Conservation (phyloP, 805 yeast species). For the Saccharomycopsis synnaedendra region DNA sequence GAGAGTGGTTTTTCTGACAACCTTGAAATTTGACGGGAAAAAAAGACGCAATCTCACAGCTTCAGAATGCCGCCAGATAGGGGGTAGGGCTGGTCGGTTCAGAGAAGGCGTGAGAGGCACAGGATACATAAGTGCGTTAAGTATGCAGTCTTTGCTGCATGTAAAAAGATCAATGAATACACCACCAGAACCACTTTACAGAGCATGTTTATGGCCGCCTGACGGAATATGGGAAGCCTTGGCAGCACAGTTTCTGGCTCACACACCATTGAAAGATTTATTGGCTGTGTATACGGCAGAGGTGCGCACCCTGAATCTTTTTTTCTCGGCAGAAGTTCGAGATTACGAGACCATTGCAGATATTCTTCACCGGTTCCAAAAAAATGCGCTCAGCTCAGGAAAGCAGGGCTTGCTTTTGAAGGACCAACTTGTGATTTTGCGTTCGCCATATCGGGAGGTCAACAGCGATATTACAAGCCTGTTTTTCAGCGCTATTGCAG, state of each 20-base stretch:
- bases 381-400: neutral
- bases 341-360: slow-evolving; percentile 42
- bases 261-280: slow-evolving; percentile 34
- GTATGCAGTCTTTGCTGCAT: too few relatives aligned
- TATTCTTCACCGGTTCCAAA: neutral
- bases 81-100: slow-evolving; percentile 91
- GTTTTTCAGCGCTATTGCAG: too few relatives aligned
- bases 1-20: slow-evolving; percentile 63
- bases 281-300: slow-evolving; percentile 37
- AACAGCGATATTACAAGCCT: too few relatives aligned
- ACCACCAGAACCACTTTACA: slow-evolving; percentile 35
- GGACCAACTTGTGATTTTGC: neutral
- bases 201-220: slow-evolving; percentile 77
- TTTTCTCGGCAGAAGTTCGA: slow-evolving; percentile 21
- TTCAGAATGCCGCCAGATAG: slow-evolving; percentile 81
- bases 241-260: slow-evolving; percentile 47
- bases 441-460: neutral
- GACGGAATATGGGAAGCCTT: slow-evolving; percentile 56
- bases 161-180: slow-evolving; percentile 22
- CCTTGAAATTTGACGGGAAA: slow-evolving; percentile 61
- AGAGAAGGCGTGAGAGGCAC: slow-evolving; percentile 14
- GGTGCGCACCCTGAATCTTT: slow-evolving; percentile 22
- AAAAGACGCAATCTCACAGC: slow-evolving; percentile 34
- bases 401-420: neutral
- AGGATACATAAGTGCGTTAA: slow-evolving; percentile 17